Evolutionary conservation across 2,329 filamentous ascomycete species (phyloP).

Genomic region (Colletotrichum truncatum): DNA sequence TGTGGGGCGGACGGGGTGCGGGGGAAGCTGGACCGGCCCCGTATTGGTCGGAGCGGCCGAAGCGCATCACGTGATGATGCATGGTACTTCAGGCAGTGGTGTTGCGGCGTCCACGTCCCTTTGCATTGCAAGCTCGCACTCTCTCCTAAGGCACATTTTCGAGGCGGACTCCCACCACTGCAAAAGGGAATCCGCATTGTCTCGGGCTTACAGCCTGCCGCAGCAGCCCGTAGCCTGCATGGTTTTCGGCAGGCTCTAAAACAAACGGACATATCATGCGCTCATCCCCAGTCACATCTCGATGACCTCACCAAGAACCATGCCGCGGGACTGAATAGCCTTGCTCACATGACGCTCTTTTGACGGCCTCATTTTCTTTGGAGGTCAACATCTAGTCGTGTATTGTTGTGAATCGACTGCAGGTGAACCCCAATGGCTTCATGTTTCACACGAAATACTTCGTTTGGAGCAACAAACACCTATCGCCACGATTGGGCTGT

Average conservation of each 20-base stretch:
- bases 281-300: neutral
- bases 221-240: neutral
- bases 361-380: too few species aligned
- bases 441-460: neutral
- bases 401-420: too few species aligned
- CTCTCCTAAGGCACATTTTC: neutral
- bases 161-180: neutral
- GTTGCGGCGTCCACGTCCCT: neutral
- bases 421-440: neutral
- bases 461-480: neutral
- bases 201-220: neutral
- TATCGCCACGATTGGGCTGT: neutral
- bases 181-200: neutral
- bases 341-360: too few species aligned
- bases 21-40: neutral
- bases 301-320: neutral
- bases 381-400: too few species aligned
- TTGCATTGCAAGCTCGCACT: neutral
- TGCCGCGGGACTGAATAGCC: too few species aligned
- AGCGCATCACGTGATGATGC: neutral
- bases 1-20: neutral
- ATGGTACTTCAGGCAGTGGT: neutral
- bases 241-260: neutral
- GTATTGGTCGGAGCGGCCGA: neutral
- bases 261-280: neutral